A percentile compares a stretch with the other conserved stretches of the same genome.
phyloP scores from a whole-genome alignment of 1,284 basidiomycete species.

The Cutaneotrichosporon arboriforme region DNA sequence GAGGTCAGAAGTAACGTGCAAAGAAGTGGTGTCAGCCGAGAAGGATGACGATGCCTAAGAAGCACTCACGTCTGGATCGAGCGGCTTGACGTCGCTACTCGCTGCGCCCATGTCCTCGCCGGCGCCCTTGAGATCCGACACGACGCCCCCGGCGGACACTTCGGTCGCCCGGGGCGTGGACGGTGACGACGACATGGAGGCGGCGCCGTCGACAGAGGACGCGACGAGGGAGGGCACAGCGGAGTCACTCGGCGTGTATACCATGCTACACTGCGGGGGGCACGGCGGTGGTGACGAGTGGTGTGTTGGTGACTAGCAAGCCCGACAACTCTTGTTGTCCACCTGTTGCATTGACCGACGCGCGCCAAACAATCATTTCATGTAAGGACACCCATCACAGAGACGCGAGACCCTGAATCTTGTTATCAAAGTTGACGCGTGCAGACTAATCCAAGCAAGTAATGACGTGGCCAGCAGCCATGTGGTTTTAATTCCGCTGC shows the following conservation, averaged over 20 bases:
- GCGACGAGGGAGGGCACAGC: constrained; percentile 19
- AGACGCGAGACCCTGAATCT: no score
- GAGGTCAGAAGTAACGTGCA: not conserved
- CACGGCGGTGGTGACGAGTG: not conserved
- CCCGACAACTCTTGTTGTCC: no score
- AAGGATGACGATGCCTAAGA: constrained; percentile 8
- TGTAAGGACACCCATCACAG: no score
- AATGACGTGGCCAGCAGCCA: no score
- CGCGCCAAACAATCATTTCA: no score
- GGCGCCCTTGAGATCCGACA: constrained; percentile 4
- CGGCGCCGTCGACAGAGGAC: constrained; percentile 22
- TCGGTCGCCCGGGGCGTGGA: constrained; percentile 7
- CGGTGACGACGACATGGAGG: constrained; percentile 37
- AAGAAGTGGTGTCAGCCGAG: not conserved
- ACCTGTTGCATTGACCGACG: no score
- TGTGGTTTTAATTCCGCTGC: no score
- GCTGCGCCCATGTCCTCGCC: not conserved
- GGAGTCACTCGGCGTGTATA: constrained; percentile 12
- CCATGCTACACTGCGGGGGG: not conserved
- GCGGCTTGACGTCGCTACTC: not conserved
- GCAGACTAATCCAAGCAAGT: no score
- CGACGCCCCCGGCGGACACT: not conserved
- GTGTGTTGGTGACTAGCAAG: not conserved
- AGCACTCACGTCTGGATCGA: constrained; percentile 12
- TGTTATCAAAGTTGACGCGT: no score